These are phyloP conservation scores for Aspergillus jensenii DNA, from an alignment of 2,329 filamentous ascomycete species.

Conservation along the genomic window DNA sequence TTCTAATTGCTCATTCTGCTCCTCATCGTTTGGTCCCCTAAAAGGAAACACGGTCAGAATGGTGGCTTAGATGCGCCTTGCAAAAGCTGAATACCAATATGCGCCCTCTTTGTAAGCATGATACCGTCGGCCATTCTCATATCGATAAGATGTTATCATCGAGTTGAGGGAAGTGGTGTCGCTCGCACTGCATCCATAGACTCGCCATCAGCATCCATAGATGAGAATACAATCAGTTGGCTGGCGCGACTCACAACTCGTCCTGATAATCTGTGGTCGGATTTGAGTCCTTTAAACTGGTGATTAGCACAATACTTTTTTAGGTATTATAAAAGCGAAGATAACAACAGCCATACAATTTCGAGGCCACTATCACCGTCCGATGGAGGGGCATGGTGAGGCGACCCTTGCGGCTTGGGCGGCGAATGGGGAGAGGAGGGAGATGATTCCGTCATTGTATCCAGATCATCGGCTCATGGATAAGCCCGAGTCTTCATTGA, in stretches of 20 bases:
- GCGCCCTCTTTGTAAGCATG: conserved; percentile 32
- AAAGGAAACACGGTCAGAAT: not conserved
- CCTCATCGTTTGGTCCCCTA: conserved; percentile 27
- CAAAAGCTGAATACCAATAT: conserved; percentile 19
- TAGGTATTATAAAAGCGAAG: not conserved
- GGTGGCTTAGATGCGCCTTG: not conserved
- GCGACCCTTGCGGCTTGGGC: not conserved
- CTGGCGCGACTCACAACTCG: conserved; percentile 16
- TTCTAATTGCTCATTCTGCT: conserved; percentile 24
- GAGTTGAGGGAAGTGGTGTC: conserved; percentile 22
- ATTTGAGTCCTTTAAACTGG: not conserved
- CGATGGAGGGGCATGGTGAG: not conserved
- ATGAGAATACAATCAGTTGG: not conserved
- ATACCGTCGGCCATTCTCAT: conserved; percentile 33
- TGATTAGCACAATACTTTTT: no score
- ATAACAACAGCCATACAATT: not conserved
- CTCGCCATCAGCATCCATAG: not conserved
- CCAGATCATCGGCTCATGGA: not conserved
- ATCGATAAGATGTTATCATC: conserved; percentile 25
- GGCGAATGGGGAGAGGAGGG: not conserved
- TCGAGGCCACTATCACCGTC: not conserved
- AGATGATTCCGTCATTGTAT: not conserved
- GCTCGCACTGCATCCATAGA: conserved; percentile 11
- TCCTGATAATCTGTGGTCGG: conserved; percentile 16
- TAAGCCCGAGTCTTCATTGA: no score